Conservation (phyloP, 2,329 filamentous ascomycete genomes). For the Sordariomycetes sp. region DNA sequence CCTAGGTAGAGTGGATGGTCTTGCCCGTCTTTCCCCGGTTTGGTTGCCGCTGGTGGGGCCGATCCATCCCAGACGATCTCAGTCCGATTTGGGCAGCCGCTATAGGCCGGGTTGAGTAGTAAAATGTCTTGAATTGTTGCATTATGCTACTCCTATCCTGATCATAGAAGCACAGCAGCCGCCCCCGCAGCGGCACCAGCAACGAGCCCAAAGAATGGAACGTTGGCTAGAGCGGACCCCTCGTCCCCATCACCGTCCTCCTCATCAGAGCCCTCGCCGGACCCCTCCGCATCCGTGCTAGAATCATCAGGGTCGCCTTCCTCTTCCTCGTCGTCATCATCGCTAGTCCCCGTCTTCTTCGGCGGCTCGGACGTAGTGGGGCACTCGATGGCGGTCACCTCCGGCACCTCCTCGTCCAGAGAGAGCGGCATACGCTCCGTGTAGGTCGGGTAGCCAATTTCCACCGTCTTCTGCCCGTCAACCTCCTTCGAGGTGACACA, state of each 20-base stretch:
- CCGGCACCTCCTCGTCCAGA: not conserved
- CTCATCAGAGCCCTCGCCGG: not conserved
- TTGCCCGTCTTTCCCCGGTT: not conserved
- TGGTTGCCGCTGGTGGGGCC: not conserved
- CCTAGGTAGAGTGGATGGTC: slow-evolving; percentile 23
- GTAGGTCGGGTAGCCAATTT: not conserved
- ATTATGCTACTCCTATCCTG: not conserved
- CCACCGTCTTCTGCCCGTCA: not conserved
- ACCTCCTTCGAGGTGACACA: not conserved
- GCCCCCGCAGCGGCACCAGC: not conserved
- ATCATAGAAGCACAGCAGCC: not conserved
- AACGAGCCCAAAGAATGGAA: not conserved
- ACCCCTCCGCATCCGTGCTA: not conserved
- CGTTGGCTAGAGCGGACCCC: not conserved
- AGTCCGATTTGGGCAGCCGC: too few species aligned
- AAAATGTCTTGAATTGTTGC: not conserved
- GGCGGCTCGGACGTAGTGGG: not conserved
- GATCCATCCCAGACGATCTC: too few species aligned
- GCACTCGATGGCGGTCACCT: not conserved
- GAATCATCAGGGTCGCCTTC: not conserved
- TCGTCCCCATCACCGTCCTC: not conserved
- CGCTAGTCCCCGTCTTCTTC: not conserved
- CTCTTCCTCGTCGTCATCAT: not conserved
- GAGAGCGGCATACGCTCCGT: not conserved
- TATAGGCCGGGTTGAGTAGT: not conserved